Evolutionary conservation across 2,329 filamentous ascomycete genomes (phyloP).

Genomic region (Ophioceras dolichostomum): DNA sequence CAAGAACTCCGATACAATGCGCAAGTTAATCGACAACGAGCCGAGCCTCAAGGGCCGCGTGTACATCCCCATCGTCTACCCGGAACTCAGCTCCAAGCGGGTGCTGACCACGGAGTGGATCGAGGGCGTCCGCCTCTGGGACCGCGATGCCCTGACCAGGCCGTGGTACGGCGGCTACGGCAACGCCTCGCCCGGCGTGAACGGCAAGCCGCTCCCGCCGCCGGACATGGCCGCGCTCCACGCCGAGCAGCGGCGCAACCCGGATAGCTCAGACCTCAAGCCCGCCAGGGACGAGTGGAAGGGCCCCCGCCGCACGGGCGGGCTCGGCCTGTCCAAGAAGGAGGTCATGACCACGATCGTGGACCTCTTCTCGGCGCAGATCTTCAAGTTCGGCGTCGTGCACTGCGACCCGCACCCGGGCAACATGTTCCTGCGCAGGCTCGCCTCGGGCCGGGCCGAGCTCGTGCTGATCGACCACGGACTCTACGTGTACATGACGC

Average conservation of each 20-base stretch:
- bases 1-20: slow-evolving; percentile 76
- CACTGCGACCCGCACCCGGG: slow-evolving; percentile 97
- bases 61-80: slow-evolving; percentile 77
- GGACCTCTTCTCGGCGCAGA: slow-evolving; percentile 92
- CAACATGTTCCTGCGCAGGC: slow-evolving; percentile 88
- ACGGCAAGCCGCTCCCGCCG: slow-evolving; percentile 46
- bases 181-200: slow-evolving; percentile 65
- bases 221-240: slow-evolving; percentile 34
- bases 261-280: slow-evolving; percentile 46
- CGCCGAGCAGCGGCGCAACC: slow-evolving; percentile 34
- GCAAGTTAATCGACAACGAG: slow-evolving; percentile 61
- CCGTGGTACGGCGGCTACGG: slow-evolving; percentile 70
- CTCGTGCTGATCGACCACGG: slow-evolving; percentile 96
- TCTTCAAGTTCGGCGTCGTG: slow-evolving; percentile 92
- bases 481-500: slow-evolving; percentile 84
- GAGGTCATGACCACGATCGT: slow-evolving; percentile 96
- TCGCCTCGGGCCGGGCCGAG: slow-evolving; percentile 72
- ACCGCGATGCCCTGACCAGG: slow-evolving; percentile 67
- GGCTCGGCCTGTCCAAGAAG: slow-evolving; percentile 69
- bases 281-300: slow-evolving; percentile 71
- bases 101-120: slow-evolving; percentile 97
- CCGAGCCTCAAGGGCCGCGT: slow-evolving; percentile 66
- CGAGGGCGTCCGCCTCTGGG: slow-evolving; percentile 85
- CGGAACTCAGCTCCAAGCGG: slow-evolving; percentile 68
- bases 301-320: slow-evolving; percentile 59